Percentiles rank a stretch among this genome's conserved stretches.
Conservation (phyloP, 2,329 filamentous ascomycete genomes). For the Nothophaeocryptopus gaeumannii region DNA sequence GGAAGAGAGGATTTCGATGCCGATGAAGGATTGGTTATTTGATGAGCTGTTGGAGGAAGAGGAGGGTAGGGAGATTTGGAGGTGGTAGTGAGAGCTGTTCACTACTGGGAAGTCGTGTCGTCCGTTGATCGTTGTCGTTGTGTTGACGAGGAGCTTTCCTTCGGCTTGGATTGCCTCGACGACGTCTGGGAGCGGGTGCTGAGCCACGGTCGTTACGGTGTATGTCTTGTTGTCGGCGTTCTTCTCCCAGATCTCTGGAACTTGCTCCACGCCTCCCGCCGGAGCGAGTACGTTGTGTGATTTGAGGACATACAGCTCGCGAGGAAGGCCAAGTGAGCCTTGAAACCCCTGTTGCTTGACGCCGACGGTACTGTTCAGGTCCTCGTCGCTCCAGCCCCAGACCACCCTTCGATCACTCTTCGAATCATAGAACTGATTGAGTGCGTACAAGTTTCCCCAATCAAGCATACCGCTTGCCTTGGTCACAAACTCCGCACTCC, state of each 20-base stretch:
- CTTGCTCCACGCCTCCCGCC: conserved; percentile 22
- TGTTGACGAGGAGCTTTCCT: conserved; percentile 18
- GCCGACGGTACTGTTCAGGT: conserved; percentile 33
- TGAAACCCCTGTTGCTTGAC: conserved; percentile 44
- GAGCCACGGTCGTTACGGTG: conserved; percentile 42
- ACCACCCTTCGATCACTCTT: conserved; percentile 45
- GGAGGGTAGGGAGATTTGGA: conserved; percentile 32
- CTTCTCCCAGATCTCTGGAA: conserved; percentile 3
- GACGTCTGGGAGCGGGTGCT: conserved; percentile 41
- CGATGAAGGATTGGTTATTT: conserved; percentile 30
- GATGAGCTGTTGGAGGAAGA: conserved; percentile 22
- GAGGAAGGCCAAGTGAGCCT: conserved; percentile 40
- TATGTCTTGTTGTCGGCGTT: conserved; percentile 33
- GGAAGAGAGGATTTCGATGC: conserved; percentile 42
- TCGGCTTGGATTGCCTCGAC: conserved; percentile 37
- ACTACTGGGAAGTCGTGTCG: conserved; percentile 24
- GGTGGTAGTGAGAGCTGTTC: conserved; percentile 36
- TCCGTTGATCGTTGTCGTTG: conserved; percentile 16
- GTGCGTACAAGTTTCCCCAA: conserved; percentile 42
- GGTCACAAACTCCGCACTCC: conserved; percentile 41
- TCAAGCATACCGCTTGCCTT: conserved; percentile 41
- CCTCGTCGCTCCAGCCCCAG: conserved; percentile 44
- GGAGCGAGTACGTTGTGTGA: conserved; percentile 36
- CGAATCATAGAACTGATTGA: conserved; percentile 43
- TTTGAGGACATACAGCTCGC: conserved; percentile 44